Conservation (phyloP, 208 protist genomes). For the Novymonas esmeraldas region DNA sequence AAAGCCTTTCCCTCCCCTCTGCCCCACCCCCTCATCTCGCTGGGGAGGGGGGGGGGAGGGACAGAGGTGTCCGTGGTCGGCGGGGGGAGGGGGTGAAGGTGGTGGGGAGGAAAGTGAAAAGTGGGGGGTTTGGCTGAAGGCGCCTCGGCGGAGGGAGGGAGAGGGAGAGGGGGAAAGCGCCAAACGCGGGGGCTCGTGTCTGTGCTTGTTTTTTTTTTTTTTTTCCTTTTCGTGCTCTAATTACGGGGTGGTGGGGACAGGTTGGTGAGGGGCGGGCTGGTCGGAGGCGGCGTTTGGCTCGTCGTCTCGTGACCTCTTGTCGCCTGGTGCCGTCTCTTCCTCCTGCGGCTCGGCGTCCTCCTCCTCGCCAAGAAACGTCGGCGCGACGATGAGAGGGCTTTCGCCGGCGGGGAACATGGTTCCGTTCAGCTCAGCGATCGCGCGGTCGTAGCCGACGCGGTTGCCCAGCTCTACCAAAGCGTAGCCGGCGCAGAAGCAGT, state of each 20-base stretch:
- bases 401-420: conserved; percentile 42
- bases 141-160: background rate
- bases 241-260: background rate
- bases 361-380: conserved; percentile 80
- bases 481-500: conserved; percentile 79
- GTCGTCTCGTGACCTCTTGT: conserved; percentile 51
- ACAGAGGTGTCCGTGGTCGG: too few species aligned
- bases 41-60: too few species aligned
- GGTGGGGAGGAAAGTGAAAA: too few species aligned
- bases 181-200: background rate
- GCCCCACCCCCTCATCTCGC: too few species aligned
- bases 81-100: too few species aligned
- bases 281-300: too few species aligned
- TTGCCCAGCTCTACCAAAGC: conserved; percentile 75
- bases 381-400: conserved; percentile 44
- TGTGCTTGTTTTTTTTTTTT: background rate
- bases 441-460: conserved; percentile 61
- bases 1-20: too few species aligned
- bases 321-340: conserved; percentile 16
- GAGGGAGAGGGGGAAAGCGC: background rate
- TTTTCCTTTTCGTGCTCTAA: background rate
- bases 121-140: too few species aligned
- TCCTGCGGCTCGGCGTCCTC: conserved; percentile 45
- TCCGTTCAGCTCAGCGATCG: conserved; percentile 61
- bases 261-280: background rate